Conservation (phyloP, 2,329 filamentous ascomycete genomes). For the Xylaria sp. region DNA sequence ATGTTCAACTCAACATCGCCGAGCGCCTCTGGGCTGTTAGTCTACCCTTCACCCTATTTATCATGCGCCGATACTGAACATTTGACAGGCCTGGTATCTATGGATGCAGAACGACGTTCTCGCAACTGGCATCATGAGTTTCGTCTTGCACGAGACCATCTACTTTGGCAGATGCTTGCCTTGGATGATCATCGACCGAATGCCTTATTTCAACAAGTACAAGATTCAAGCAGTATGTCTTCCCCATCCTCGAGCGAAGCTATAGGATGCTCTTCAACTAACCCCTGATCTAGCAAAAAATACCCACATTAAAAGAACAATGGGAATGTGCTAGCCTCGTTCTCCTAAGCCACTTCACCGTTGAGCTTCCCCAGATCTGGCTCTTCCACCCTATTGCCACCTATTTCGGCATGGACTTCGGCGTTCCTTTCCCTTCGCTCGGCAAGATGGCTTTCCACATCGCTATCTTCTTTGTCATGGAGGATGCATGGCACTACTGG, state of each 20-base stretch:
- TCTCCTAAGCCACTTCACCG: constrained; percentile 93
- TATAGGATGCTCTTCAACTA: constrained; percentile 25
- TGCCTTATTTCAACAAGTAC: constrained; percentile 88
- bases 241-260: not conserved
- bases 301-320: constrained; percentile 91
- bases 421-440: constrained; percentile 84
- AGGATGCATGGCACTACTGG: constrained; percentile 99
- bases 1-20: constrained; percentile 83
- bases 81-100: constrained; percentile 79
- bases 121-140: constrained; percentile 97
- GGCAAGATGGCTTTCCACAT: constrained; percentile 93
- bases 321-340: constrained; percentile 94
- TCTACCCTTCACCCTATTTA: constrained; percentile 38
- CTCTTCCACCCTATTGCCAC: constrained; percentile 97
- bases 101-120: constrained; percentile 98
- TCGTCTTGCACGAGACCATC: constrained; percentile 89
- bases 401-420: constrained; percentile 86
- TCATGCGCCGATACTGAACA: constrained; percentile 38
- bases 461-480: constrained; percentile 89
- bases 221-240: constrained; percentile 84
- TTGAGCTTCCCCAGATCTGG: constrained; percentile 98
- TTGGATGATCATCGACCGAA: constrained; percentile 89
- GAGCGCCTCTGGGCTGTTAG: constrained; percentile 88
- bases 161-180: constrained; percentile 93
- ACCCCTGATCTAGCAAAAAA: constrained; percentile 63